phyloP scores from a whole-genome alignment of 208 protist species.

The Porcisia deanei region DNA sequence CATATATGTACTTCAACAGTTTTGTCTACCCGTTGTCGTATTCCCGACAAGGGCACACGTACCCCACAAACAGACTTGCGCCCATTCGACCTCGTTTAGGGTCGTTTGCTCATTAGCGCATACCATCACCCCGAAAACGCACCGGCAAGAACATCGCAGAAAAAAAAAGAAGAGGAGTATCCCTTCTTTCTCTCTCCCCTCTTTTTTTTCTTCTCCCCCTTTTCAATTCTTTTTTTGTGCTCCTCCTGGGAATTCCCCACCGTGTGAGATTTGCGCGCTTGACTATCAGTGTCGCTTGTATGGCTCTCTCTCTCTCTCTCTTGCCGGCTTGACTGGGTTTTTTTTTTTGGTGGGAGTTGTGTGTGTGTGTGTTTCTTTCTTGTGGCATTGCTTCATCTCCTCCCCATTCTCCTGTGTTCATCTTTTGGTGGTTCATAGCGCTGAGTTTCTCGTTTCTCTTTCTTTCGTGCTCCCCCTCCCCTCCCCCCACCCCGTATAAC shows the following conservation, averaged over 20 bases:
- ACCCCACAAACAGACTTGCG: neutral
- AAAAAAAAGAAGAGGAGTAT: neutral
- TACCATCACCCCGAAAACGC: neutral
- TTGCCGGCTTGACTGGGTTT: neutral
- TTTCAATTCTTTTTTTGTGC: neutral
- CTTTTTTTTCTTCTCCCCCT: neutral
- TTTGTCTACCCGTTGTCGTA: neutral
- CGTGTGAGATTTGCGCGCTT: neutral
- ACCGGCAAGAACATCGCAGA: neutral
- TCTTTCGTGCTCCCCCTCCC: constrained; percentile 1
- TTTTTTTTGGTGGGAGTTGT: neutral
- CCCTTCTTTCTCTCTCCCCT: neutral
- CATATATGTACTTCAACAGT: neutral
- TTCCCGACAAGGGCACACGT: neutral
- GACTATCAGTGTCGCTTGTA: neutral
- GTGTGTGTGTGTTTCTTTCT: neutral
- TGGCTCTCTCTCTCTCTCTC: neutral
- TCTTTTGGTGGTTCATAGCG: too few relatives aligned
- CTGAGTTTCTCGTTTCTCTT: neutral
- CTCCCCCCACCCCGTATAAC: neutral
- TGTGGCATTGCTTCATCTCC: neutral
- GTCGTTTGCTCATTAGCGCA: neutral
- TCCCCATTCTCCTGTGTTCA: neutral
- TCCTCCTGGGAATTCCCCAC: neutral
- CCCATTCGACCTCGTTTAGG: neutral